Evolutionary conservation across 2,329 filamentous ascomycete genomes (phyloP), one percentile per base, ranked within the genome.

Genomic region (Zymoseptoria crescenta): DNA sequence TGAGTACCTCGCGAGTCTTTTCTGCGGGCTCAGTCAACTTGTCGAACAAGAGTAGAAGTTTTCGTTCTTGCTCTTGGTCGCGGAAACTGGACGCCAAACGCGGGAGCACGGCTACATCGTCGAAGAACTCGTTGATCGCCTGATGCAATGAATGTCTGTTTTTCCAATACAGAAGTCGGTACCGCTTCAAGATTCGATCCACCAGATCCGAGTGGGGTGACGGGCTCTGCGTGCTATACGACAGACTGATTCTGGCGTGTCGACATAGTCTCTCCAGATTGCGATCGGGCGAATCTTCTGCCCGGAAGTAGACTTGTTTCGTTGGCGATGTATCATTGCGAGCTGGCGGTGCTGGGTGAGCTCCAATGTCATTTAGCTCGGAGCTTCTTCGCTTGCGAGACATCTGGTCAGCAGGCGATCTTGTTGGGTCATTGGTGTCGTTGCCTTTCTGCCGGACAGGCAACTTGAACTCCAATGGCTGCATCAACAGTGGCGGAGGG

Each of bases 101-200:
- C 4, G 20, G 9, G 51, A 10, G n/a, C 8, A 27, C n/a, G 58
- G 27, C 35, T 58, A 41, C 29, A 56, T 29, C 54, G 52, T 54
- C n/a, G 27, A 58, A 21, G 49, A 48, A 62, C 0, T 35, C 45
- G 13, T 35, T 29, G 13, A 59, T 49, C 20, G 57, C 57, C 28
- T 41, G 20, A 4, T 52, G 20, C 8, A 62, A 51, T 7, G 54
- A 48, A 21, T 20, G n/a, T 30, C 29, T 41, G 41, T 59, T 54
- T 48, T 56, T 59, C 27, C 29, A 62, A 54, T 57, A 62, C 6
- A 62, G 54, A 6, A 62, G 21, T 16, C 52, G 41, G 54, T 56
- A 61, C 8, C 5, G 19, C 4, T 54, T 28, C 19, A 48, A 57
- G 28, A 52, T 16, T 49, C 19, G 28, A 58, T 54, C 8, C 13